A percentile compares a stretch with the other conserved stretches of the same genome.
Conservation (phyloP, 2,329 filamentous ascomycete genomes). For the Scedosporium dehoogii region DNA sequence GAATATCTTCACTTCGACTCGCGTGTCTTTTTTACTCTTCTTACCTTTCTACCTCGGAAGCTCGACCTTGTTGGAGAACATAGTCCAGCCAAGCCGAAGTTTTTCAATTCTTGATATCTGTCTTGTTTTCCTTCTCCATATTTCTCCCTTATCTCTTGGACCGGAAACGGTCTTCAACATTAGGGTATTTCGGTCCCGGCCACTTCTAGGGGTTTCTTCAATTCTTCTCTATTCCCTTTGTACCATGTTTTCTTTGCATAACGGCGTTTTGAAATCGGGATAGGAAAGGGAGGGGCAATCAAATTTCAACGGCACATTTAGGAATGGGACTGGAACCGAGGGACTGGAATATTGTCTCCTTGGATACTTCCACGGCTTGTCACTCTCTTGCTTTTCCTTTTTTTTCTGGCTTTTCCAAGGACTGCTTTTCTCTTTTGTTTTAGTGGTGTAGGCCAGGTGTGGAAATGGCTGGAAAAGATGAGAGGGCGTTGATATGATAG, state of each 20-base stretch:
- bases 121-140: too few relatives aligned
- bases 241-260: neutral
- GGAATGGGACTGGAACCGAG: neutral
- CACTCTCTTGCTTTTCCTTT: neutral
- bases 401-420: neutral
- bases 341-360: too few relatives aligned
- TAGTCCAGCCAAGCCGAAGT: too few relatives aligned
- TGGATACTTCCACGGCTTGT: neutral
- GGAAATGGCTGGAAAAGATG: neutral
- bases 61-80: neutral
- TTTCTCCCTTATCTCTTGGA: too few relatives aligned
- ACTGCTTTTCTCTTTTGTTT: neutral
- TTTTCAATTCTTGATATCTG: too few relatives aligned
- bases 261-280: neutral
- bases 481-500: neutral
- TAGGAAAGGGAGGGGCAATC: neutral
- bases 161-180: too few relatives aligned
- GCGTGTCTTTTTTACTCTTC: conserved; percentile 5
- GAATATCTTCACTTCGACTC: neutral
- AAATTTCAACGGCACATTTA: too few relatives aligned
- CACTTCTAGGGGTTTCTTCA: neutral
- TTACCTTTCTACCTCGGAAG: neutral
- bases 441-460: neutral
- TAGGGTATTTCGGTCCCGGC: too few relatives aligned
- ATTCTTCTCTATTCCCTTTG: neutral